These are phyloP conservation scores for Botrytis sinoallii DNA, from an alignment of 2,329 filamentous ascomycete species.

Conservation along the genomic window DNA sequence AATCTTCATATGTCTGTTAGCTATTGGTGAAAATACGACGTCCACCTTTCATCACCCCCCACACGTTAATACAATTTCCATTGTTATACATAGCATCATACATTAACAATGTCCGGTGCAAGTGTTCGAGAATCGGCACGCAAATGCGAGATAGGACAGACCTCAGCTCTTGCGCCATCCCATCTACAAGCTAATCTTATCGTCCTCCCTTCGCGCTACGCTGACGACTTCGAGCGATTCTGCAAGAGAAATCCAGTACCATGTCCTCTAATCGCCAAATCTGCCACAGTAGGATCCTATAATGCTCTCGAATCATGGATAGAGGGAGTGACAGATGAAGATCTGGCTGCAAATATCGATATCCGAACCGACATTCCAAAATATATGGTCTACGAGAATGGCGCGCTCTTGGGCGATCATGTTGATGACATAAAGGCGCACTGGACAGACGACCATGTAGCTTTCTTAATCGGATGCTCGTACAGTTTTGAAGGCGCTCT, in stretches of 20 bases:
- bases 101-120: not conserved
- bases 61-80: not conserved
- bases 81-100: not conserved
- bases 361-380: constrained; percentile 55
- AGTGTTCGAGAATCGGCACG: constrained; percentile 7
- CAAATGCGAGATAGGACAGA: not conserved
- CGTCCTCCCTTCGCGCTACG: constrained; percentile 14
- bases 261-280: constrained; percentile 24
- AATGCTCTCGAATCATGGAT: constrained; percentile 25
- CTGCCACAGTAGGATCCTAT: constrained; percentile 4
- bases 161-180: constrained; percentile 13
- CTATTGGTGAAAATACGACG: not conserved
- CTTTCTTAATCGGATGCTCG: constrained; percentile 61
- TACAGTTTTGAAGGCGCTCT: constrained; percentile 62
- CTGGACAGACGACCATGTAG: constrained; percentile 59
- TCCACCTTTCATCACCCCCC: not conserved
- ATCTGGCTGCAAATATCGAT: constrained; percentile 47
- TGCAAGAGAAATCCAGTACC: constrained; percentile 16
- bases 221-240: constrained; percentile 6
- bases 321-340: constrained; percentile 31
- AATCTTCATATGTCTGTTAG: not conserved
- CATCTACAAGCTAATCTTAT: constrained; percentile 17
- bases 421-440: constrained; percentile 45
- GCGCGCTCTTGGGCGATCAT: constrained; percentile 41
- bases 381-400: constrained; percentile 57